Base-by-base conservation (phyloP, 179 eudicot genomes). In the Beta corolliflora region DNA sequence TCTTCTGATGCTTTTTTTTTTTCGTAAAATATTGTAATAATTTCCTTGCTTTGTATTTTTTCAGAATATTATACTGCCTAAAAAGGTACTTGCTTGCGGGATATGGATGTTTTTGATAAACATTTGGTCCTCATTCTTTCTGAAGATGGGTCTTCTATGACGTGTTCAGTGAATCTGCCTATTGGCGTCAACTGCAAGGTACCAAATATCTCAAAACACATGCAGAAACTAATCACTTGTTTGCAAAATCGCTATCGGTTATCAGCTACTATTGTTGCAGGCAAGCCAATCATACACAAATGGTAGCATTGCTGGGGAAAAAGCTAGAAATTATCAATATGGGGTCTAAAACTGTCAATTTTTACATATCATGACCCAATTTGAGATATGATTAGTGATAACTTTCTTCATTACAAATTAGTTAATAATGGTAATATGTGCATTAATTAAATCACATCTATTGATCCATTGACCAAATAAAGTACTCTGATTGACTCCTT, bases 41-140 rank as follows among this genome's bases (percentile, higher is more conserved):
- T 44, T 59, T 10, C 36, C 83, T 60, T 45, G 67, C n/a, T n/a
- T 70, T 80, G 66, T 67, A 36, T 76, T 74, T 36, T 5, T 46
- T n/a, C 85, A 95, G 99, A 87, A 70, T 82, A 87, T 95, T 60
- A 84, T 94, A 78, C 78, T 88, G 64, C 99, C 97, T 19, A 87
- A 69, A 90, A 95, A 84, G 97, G 87, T 76, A 81, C 83, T 78
- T 88, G 80, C 88, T 80, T 95, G 63, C 91, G 81, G 71, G 97
- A 95, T 79, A 91, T 95, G 97, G 99, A 95, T 87, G 84, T 95
- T 73, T 92, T 92, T 71, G 85, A 89, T 64, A 87, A 84, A 73
- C 91, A 93, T 88, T 80, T 93, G 80, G 99, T 95, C 77, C 94
- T 94, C 55, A 84, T 58, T 73, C 85, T 91, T 73, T 90, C 88